Evolutionary conservation across 495 filamentous ascomycete species (phyloP).

Genomic region (Trichoderma gamsii): DNA sequence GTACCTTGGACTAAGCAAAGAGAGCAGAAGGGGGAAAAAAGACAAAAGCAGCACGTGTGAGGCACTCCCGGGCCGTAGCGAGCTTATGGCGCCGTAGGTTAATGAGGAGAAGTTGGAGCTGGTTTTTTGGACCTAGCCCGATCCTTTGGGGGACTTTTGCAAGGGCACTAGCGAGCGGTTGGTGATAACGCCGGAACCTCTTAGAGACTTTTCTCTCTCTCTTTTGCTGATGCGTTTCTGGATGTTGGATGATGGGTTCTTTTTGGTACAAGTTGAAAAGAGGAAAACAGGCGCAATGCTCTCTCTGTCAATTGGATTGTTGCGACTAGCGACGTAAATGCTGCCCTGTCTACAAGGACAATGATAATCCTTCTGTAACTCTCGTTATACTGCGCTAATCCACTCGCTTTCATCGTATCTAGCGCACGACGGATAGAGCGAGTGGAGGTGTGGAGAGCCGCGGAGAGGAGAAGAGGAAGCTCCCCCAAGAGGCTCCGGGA

Average conservation of each 20-base stretch:
- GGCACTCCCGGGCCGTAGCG: not conserved
- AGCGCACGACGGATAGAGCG: not conserved
- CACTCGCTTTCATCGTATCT: not conserved
- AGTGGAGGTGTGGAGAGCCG: not conserved
- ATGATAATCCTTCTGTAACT: too few species aligned
- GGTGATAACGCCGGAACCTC: not conserved
- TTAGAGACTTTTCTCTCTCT: too few species aligned
- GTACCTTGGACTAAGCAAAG: not conserved
- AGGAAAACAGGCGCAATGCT: too few species aligned
- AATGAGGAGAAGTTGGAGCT: not conserved
- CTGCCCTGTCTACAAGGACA: too few species aligned
- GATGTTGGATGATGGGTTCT: too few species aligned
- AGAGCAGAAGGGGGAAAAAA: not conserved
- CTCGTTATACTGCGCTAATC: not conserved
- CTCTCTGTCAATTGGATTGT: too few species aligned
- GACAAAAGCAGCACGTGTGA: not conserved
- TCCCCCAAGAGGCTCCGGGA: not conserved
- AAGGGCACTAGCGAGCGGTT: not conserved
- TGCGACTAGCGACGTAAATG: too few species aligned
- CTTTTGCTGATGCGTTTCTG: too few species aligned
- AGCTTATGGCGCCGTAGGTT: conserved; percentile 1
- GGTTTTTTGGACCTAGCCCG: not conserved
- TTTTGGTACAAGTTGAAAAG: too few species aligned
- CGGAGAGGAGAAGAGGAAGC: conserved; percentile 3
- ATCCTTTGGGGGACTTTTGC: not conserved